phyloP scores from a whole-genome alignment of 2,329 filamentous ascomycete species.

The Boeremia lycopersici region DNA sequence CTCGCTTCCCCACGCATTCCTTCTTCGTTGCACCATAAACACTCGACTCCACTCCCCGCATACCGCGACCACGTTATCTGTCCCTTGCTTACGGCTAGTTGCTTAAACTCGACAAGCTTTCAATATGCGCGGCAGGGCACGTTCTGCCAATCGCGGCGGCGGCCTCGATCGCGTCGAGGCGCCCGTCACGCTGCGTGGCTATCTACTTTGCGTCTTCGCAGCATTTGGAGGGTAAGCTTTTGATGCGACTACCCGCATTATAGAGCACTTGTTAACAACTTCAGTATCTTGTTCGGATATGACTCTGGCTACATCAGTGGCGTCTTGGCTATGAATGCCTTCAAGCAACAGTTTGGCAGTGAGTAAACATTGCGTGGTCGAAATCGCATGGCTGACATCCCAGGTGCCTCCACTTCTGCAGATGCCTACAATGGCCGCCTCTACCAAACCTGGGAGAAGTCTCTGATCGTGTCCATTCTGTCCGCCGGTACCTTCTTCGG shows the following conservation, averaged over 20 bases:
- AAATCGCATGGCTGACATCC: constrained; percentile 49
- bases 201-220: constrained; percentile 54
- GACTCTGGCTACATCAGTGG: constrained; percentile 78
- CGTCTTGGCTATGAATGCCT: constrained; percentile 56
- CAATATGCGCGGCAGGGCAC: constrained; percentile 34
- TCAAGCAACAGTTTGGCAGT: constrained; percentile 44
- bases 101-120: constrained; percentile 16
- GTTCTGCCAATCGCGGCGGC: constrained; percentile 27
- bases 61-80: not conserved
- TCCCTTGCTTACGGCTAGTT: constrained; percentile 14
- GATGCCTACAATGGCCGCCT: constrained; percentile 48
- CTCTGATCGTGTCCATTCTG: constrained; percentile 79
- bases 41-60: constrained; percentile 3
- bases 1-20: constrained; percentile 3
- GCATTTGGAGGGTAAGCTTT: constrained; percentile 56
- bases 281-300: constrained; percentile 72
- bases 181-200: constrained; percentile 55
- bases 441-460: constrained; percentile 60
- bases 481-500: constrained; percentile 83
- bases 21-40: constrained; percentile 2
- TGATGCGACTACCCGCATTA: not conserved
- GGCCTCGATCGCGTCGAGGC: constrained; percentile 61
- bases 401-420: constrained; percentile 56
- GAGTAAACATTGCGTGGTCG: constrained; percentile 39
- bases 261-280: not conserved